Evolutionary conservation across 352 stramenopile species (phyloP).

Genomic region (Halophytophthora polymorphica): DNA sequence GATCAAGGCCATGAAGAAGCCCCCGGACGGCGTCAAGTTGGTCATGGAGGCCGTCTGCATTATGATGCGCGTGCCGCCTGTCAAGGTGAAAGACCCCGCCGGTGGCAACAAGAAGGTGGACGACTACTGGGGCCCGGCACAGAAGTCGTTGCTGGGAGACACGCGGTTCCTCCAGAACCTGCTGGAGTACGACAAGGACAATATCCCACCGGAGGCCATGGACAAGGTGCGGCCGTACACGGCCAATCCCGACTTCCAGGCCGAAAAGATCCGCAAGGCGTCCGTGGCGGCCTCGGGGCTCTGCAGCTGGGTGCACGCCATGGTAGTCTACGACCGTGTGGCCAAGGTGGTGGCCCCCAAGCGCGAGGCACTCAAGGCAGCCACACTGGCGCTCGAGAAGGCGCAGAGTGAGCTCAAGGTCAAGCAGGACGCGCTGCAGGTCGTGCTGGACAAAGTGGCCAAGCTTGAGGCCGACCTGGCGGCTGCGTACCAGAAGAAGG

Average conservation of each 20-base stretch:
- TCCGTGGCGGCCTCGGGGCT: conserved; percentile 92
- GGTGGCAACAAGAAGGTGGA: conserved; percentile 91
- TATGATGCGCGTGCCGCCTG: conserved; percentile 91
- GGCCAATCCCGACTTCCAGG: conserved; percentile 89
- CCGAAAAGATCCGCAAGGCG: conserved; percentile 93
- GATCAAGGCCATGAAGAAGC: conserved; percentile 97
- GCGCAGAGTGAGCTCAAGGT: conserved; percentile 83
- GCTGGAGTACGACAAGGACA: conserved; percentile 95
- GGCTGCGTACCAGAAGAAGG: conserved; percentile 92
- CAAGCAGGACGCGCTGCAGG: conserved; percentile 90
- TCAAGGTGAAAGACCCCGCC: conserved; percentile 92
- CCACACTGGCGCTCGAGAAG: conserved; percentile 81
- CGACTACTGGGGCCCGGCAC: conserved; percentile 92
- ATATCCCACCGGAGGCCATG: conserved; percentile 90
- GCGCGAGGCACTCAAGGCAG: conserved; percentile 88
- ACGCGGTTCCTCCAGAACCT: conserved; percentile 92
- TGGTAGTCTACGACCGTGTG: conserved; percentile 95
- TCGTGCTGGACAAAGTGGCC: conserved; percentile 91
- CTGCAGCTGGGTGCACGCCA: conserved; percentile 95
- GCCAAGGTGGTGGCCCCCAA: conserved; percentile 93
- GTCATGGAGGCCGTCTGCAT: conserved; percentile 95
- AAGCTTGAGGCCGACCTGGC: conserved; percentile 86
- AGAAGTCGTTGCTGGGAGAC: conserved; percentile 92
- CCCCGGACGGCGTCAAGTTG: conserved; percentile 92
- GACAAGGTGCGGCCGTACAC: conserved; percentile 87